Conservation (phyloP, 345 rosid genomes). For the Eucalyptus marginata region DNA sequence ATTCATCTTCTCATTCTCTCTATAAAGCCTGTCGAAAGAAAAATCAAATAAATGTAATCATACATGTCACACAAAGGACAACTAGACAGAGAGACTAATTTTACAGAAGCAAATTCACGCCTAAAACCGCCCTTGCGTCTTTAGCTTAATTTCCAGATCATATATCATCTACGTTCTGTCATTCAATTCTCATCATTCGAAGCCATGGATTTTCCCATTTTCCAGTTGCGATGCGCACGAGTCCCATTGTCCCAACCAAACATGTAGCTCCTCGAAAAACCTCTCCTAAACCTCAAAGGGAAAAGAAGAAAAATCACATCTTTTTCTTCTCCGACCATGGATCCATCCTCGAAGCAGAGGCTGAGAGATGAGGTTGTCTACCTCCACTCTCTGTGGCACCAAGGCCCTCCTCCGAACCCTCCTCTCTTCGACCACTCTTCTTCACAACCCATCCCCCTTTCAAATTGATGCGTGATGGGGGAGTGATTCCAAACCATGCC, state of each 20-base stretch:
- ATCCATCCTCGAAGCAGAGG: constrained; percentile 14
- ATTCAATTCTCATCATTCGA: not conserved
- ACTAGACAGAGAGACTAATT: not conserved
- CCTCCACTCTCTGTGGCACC: constrained; percentile 72
- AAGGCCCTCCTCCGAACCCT: constrained; percentile 35
- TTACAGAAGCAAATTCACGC: not conserved
- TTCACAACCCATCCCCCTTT: constrained; percentile 3
- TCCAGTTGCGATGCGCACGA: not conserved
- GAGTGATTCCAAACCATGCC: not conserved
- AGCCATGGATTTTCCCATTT: not conserved
- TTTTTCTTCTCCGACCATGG: constrained; percentile 5
- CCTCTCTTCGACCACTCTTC: not conserved
- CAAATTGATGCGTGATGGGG: not conserved
- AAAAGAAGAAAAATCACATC: not conserved
- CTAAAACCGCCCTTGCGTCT: not conserved
- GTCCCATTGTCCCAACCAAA: not conserved
- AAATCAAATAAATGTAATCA: no score
- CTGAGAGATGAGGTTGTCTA: constrained; percentile 52
- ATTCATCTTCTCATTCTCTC: not conserved
- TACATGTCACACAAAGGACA: not conserved
- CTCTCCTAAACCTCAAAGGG: not conserved
- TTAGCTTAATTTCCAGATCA: not conserved
- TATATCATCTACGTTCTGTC: not conserved
- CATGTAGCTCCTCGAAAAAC: not conserved
- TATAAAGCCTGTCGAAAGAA: no score